Percentiles rank a stretch among this genome's conserved stretches.
Evolutionary conservation across 2,329 filamentous ascomycete genomes (phyloP).

Genomic region (Pseudogymnoascus sp.): DNA sequence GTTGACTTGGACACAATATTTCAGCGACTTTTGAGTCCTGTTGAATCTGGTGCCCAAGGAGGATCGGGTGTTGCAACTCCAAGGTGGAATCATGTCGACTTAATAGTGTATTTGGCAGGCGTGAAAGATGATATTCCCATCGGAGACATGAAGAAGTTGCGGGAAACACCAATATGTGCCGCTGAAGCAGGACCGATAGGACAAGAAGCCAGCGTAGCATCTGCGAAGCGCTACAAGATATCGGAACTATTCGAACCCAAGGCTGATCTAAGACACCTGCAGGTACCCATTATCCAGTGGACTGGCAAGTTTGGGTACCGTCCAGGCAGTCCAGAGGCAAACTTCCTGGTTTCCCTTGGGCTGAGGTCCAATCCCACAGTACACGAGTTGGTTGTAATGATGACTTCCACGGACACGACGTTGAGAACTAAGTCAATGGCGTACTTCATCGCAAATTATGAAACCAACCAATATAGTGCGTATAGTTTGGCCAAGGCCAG

Average conservation of each 20-base stretch:
- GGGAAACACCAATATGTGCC: conserved; percentile 70
- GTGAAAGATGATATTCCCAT: conserved; percentile 81
- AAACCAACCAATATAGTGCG: conserved; percentile 63
- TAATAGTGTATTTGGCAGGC: conserved; percentile 89
- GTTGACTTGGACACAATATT: conserved; percentile 93
- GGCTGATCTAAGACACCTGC: conserved; percentile 57
- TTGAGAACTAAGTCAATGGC: conserved; percentile 63
- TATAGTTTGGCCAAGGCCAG: conserved; percentile 49
- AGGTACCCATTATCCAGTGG: conserved; percentile 75
- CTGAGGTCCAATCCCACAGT: conserved; percentile 63
- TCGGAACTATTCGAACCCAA: conserved; percentile 77
- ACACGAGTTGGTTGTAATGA: conserved; percentile 67
- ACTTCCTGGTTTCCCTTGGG: conserved; percentile 65
- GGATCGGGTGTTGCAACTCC: conserved; percentile 37
- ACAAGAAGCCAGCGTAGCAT: conserved; percentile 44
- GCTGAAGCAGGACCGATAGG: conserved; percentile 55
- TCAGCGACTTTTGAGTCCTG: conserved; percentile 63
- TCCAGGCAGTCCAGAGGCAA: conserved; percentile 58
- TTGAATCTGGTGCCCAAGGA: conserved; percentile 37
- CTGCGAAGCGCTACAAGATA: conserved; percentile 55
- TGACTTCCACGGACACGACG: conserved; percentile 50
- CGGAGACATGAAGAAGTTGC: conserved; percentile 71
- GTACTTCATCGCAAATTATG: conserved; percentile 76
- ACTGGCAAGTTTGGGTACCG: conserved; percentile 57
- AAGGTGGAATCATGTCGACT: conserved; percentile 85